These are phyloP conservation scores for Leishmania major DNA, from an alignment of 208 protist genomes.

Conservation along the genomic window DNA sequence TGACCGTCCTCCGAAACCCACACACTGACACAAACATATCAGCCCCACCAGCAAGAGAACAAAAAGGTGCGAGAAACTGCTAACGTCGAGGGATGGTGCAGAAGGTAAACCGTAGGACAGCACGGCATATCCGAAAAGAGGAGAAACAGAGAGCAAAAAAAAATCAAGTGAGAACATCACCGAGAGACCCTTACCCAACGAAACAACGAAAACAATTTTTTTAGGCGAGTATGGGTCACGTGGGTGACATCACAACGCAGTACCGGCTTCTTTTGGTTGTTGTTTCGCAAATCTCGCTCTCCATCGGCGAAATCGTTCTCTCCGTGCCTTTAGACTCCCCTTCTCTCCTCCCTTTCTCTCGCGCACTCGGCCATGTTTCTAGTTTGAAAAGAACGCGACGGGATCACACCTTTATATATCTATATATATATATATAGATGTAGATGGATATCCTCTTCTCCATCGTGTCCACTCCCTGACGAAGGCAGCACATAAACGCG, in stretches of 20 bases:
- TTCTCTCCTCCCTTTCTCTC: too few relatives aligned
- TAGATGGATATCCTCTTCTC: too few relatives aligned
- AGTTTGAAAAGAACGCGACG: too few relatives aligned
- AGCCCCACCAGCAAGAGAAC: neutral
- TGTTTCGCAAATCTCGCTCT: too few relatives aligned
- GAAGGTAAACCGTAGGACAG: neutral
- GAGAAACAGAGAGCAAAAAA: too few relatives aligned
- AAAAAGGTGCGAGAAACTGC: neutral
- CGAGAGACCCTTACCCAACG: neutral
- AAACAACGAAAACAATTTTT: neutral
- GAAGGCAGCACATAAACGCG: neutral
- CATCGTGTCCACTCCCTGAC: too few relatives aligned
- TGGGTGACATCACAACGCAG: neutral
- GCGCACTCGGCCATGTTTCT: too few relatives aligned
- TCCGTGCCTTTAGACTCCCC: too few relatives aligned
- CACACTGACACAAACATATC: neutral
- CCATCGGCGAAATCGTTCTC: too few relatives aligned
- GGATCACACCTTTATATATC: too few relatives aligned
- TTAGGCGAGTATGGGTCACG: neutral
- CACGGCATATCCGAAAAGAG: neutral
- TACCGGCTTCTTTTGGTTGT: too few relatives aligned
- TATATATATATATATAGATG: too few relatives aligned
- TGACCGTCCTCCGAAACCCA: neutral
- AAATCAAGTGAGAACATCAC: neutral
- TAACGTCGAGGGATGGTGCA: neutral